A percentile compares a stretch with the other conserved stretches of the same genome.
These are phyloP conservation scores for Penicillium sp. DNA, from an alignment of 2,329 filamentous ascomycete genomes.

Conservation along the genomic window DNA sequence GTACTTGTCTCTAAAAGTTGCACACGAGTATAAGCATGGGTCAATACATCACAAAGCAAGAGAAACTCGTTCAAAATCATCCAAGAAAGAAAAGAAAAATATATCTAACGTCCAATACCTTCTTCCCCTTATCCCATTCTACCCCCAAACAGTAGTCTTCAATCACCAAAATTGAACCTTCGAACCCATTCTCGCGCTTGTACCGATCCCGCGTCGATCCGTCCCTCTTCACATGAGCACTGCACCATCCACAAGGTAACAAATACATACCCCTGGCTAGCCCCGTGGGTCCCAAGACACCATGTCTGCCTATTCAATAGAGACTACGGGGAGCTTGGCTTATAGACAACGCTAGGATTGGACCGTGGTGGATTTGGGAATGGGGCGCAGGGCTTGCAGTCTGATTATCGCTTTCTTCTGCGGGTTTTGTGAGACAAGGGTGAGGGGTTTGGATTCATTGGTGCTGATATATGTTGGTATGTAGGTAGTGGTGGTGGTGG, in stretches of 20 bases:
- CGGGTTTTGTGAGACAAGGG: not conserved
- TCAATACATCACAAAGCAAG: too few relatives aligned
- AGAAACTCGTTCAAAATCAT: too few relatives aligned
- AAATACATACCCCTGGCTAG: not conserved
- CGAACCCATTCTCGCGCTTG: too few relatives aligned
- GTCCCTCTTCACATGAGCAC: not conserved
- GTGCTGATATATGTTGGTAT: not conserved
- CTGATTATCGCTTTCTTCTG: not conserved
- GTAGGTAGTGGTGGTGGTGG: not conserved
- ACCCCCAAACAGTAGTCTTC: too few relatives aligned
- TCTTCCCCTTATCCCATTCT: too few relatives aligned
- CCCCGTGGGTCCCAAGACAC: not conserved
- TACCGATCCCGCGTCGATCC: not conserved
- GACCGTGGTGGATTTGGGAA: not conserved
- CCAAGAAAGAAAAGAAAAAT: too few relatives aligned
- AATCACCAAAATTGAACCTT: too few relatives aligned
- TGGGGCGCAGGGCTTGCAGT: not conserved
- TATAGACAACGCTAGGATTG: not conserved
- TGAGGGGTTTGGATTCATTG: not conserved
- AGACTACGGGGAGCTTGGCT: constrained; percentile 1
- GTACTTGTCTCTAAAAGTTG: not conserved
- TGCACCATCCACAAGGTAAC: too few relatives aligned
- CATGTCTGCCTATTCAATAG: not conserved
- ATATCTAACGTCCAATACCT: too few relatives aligned
- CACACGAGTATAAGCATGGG: too few relatives aligned